These are phyloP conservation scores for Clonostachys rosea DNA, from an alignment of 2,329 filamentous ascomycete genomes.

Conservation along the genomic window DNA sequence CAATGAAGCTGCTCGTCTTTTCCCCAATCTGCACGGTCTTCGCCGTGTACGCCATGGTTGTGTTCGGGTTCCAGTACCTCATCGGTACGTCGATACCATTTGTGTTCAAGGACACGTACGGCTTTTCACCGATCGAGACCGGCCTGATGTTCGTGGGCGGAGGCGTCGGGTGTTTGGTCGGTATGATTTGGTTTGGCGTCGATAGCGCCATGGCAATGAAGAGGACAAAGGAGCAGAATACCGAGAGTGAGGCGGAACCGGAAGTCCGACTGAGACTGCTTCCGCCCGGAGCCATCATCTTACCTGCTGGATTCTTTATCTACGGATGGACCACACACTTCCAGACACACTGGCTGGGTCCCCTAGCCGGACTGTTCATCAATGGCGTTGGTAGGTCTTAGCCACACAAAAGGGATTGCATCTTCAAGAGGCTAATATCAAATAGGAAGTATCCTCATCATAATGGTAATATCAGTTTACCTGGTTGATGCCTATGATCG, in stretches of 20 bases:
- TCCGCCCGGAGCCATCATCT: background rate
- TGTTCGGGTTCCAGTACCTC: slow-evolving; percentile 57
- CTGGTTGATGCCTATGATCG: slow-evolving; percentile 45
- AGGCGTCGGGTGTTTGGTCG: slow-evolving; percentile 5
- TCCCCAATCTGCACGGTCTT: slow-evolving; percentile 63
- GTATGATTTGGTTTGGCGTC: slow-evolving; percentile 4
- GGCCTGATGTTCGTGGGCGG: slow-evolving; percentile 12
- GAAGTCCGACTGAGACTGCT: background rate
- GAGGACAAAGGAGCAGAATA: slow-evolving; percentile 1
- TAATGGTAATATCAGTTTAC: slow-evolving; percentile 48
- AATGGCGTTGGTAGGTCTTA: slow-evolving; percentile 28
- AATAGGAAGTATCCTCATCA: background rate
- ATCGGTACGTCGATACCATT: slow-evolving; percentile 43
- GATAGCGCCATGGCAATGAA: background rate
- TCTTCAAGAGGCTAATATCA: background rate
- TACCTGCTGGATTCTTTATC: slow-evolving; percentile 6
- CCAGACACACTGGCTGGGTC: slow-evolving; percentile 40
- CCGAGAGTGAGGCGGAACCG: background rate
- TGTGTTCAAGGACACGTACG: slow-evolving; percentile 51
- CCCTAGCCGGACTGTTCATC: slow-evolving; percentile 34
- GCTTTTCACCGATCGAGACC: slow-evolving; percentile 26
- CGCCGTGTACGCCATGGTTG: slow-evolving; percentile 59
- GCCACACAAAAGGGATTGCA: slow-evolving; percentile 23
- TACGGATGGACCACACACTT: slow-evolving; percentile 24
- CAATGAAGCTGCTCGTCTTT: slow-evolving; percentile 56